These are phyloP conservation scores for Starmera amethionina DNA, from an alignment of 805 yeast genomes.

Conservation along the genomic window DNA sequence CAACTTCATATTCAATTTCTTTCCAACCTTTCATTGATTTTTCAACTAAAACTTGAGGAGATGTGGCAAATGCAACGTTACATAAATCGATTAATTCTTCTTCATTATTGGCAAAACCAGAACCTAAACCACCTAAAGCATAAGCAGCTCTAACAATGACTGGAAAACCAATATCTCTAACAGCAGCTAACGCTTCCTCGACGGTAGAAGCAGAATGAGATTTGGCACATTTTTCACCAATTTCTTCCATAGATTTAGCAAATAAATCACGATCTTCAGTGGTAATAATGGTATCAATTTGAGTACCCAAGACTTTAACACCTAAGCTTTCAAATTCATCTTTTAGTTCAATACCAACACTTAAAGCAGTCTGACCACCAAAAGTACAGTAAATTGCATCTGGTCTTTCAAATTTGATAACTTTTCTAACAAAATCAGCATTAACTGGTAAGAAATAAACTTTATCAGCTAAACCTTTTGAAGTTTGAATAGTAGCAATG, in stretches of 20 bases:
- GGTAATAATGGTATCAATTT: conserved; percentile 89
- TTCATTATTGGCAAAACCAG: conserved; percentile 92
- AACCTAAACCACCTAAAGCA: conserved; percentile 96
- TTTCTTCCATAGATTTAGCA: conserved; percentile 90
- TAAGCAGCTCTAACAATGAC: conserved; percentile 96
- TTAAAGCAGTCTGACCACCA: conserved; percentile 97
- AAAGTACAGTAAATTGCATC: conserved; percentile 95
- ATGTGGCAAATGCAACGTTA: conserved; percentile 85
- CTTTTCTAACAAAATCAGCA: conserved; percentile 92
- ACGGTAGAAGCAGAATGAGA: conserved; percentile 77
- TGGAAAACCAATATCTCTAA: conserved; percentile 82
- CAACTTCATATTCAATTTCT: conserved; percentile 97
- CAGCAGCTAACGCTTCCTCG: conserved; percentile 79
- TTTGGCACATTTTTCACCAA: conserved; percentile 90
- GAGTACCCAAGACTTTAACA: conserved; percentile 94
- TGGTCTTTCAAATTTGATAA: conserved; percentile 89
- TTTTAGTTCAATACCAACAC: conserved; percentile 91
- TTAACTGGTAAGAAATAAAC: conserved; percentile 97
- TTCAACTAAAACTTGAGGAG: conserved; percentile 94
- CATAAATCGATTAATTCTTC: conserved; percentile 75
- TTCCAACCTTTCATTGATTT: conserved; percentile 99
- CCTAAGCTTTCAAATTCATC: conserved; percentile 90
- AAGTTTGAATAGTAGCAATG: conserved; percentile 97
- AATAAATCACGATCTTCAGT: conserved; percentile 97
- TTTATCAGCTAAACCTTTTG: conserved; percentile 95